phyloP scores from a whole-genome alignment of 2,329 filamentous ascomycete genomes.

The Botrytis fabae region DNA sequence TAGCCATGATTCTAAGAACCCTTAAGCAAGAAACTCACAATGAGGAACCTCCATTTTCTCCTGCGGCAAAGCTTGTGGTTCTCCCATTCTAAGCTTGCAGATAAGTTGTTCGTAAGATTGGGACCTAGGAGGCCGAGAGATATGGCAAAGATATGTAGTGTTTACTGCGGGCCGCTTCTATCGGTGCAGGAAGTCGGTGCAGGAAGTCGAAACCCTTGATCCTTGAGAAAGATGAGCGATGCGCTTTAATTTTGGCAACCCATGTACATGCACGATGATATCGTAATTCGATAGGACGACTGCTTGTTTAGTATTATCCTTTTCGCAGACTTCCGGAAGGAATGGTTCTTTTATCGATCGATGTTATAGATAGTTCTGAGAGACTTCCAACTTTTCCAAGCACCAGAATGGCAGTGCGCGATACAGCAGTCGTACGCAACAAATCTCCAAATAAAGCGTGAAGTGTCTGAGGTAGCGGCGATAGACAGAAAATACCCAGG shows the following conservation, averaged over 20 bases:
- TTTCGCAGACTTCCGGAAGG: background rate
- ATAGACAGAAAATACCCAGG: background rate
- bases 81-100: conserved; percentile 4
- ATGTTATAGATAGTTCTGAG: background rate
- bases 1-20: conserved; percentile 7
- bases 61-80: conserved; percentile 21
- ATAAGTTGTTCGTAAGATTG: background rate
- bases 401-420: background rate
- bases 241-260: background rate
- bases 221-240: background rate
- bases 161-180: conserved; percentile 5
- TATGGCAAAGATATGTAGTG: background rate
- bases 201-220: conserved; percentile 15
- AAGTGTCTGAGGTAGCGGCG: background rate
- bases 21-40: conserved; percentile 8
- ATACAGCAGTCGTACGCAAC: background rate
- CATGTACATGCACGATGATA: background rate
- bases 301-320: background rate
- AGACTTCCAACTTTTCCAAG: background rate
- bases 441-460: background rate
- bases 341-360: background rate
- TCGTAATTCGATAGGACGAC: background rate
- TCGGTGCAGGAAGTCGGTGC: background rate
- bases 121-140: background rate
- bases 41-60: conserved; percentile 22